phyloP scores from a whole-genome alignment of 129 eudicot species.

The Arctium minus region DNA sequence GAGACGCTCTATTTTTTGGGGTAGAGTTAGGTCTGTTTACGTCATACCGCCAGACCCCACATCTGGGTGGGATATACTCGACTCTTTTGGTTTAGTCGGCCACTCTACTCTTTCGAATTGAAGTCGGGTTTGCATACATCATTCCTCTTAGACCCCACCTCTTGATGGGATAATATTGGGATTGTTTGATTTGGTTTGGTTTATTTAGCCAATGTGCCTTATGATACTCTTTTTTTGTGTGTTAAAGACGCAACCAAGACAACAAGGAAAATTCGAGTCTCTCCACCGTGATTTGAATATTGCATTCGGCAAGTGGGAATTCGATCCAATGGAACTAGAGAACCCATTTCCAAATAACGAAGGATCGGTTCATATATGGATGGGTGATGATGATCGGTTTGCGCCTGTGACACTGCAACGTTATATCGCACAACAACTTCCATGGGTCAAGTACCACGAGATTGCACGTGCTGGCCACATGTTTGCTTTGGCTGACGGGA shows the following conservation, averaged over 20 bases:
- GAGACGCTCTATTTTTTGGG: neutral
- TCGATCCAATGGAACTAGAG: slow-evolving; percentile 70
- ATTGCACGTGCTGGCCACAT: slow-evolving; percentile 66
- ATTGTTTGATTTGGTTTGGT: neutral
- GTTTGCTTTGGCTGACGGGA: slow-evolving; percentile 59
- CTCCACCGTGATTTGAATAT: slow-evolving; percentile 65
- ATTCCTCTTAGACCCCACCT: neutral
- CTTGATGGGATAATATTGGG: neutral
- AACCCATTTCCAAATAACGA: slow-evolving; percentile 55
- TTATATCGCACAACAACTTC: slow-evolving; percentile 51
- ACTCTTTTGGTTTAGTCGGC: no score
- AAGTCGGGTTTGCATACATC: neutral
- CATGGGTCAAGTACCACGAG: slow-evolving; percentile 86
- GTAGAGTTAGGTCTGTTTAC: no score
- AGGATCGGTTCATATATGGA: slow-evolving; percentile 76
- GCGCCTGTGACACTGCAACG: slow-evolving; percentile 64
- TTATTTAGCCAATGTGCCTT: neutral
- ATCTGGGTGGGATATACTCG: no score
- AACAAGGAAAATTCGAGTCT: slow-evolving; percentile 81
- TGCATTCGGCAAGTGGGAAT: slow-evolving; percentile 79
- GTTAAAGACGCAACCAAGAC: slow-evolving; percentile 43
- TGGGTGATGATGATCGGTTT: slow-evolving; percentile 67
- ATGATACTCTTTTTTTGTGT: neutral
- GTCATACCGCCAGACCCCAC: no score
- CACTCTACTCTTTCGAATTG: no score